Evolutionary conservation across 208 protist species (phyloP).

Genomic region (Trypanosoma grayi): DNA sequence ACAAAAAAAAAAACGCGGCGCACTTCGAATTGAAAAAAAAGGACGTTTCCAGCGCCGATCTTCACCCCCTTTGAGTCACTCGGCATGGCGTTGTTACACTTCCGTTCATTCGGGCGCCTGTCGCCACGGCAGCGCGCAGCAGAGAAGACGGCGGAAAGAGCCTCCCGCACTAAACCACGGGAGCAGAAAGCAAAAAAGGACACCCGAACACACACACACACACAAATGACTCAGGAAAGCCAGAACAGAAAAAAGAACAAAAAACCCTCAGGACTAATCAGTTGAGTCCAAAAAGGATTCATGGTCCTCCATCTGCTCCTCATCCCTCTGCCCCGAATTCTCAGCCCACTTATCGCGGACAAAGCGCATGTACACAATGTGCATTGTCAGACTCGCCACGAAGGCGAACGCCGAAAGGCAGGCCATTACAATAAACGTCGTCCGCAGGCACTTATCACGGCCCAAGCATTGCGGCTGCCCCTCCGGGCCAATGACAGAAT

Average conservation of each 20-base stretch:
- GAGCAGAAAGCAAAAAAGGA: neutral
- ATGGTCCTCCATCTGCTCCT: neutral
- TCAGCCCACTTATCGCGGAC: neutral
- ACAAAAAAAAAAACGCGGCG: no score
- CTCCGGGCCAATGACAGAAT: slow-evolving; percentile 15
- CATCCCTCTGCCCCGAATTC: neutral
- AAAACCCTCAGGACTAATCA: no score
- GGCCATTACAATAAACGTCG: slow-evolving; percentile 31
- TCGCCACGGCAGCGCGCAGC: no score
- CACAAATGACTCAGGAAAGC: neutral
- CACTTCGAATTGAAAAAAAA: no score
- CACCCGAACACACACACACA: neutral
- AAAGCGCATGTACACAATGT: slow-evolving; percentile 39
- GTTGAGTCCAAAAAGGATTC: neutral
- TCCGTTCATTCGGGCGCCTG: no score
- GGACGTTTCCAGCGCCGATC: no score
- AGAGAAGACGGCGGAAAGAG: no score
- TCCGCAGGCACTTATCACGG: slow-evolving; percentile 31
- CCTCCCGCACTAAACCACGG: no score
- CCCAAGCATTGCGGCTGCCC: slow-evolving; percentile 22
- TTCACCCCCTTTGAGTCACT: no score
- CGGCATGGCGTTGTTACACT: no score
- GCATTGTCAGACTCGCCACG: slow-evolving; percentile 18
- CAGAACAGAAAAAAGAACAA: no score
- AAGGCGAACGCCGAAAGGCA: slow-evolving; percentile 24